Conservation (phyloP, 2,329 filamentous ascomycete genomes). For the Cordyceps farinosa region DNA sequence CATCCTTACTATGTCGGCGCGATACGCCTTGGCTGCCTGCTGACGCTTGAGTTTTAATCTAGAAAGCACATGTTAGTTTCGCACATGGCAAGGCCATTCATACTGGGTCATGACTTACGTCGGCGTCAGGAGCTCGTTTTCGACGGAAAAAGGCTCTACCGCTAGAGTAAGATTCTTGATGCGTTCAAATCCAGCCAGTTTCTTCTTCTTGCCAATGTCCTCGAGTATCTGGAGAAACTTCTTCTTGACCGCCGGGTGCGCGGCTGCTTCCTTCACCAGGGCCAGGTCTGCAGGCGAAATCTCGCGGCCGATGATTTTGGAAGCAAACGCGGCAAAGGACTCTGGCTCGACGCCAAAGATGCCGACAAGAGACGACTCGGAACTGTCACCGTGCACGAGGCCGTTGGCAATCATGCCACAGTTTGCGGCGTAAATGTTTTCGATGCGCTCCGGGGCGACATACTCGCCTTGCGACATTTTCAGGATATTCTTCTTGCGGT, state of each 20-base stretch:
- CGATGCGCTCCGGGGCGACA: constrained; percentile 93
- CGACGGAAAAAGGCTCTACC: constrained; percentile 86
- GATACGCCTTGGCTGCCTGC: constrained; percentile 51
- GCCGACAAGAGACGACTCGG: constrained; percentile 76
- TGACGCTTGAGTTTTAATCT: constrained; percentile 60
- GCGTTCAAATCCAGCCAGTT: constrained; percentile 88
- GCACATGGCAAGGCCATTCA: not conserved
- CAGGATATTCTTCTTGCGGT: constrained; percentile 98
- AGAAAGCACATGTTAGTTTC: constrained; percentile 17
- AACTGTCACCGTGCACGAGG: constrained; percentile 86
- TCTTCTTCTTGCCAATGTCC: constrained; percentile 72
- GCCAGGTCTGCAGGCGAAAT: constrained; percentile 62
- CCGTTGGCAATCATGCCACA: constrained; percentile 73
- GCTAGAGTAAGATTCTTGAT: constrained; percentile 71
- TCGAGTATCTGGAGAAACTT: constrained; percentile 78
- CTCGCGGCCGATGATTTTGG: constrained; percentile 66
- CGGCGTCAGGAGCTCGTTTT: constrained; percentile 84
- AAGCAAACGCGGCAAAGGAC: constrained; percentile 75
- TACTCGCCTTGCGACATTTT: constrained; percentile 98
- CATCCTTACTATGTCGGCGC: constrained; percentile 52
- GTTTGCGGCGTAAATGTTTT: constrained; percentile 88
- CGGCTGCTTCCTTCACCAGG: constrained; percentile 63
- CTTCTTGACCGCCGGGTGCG: constrained; percentile 66
- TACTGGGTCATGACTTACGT: constrained; percentile 60
- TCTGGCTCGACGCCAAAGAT: constrained; percentile 87